These are phyloP conservation scores for Bullera alba DNA, from an alignment of 768 basidiomycete species.

Conservation along the genomic window DNA sequence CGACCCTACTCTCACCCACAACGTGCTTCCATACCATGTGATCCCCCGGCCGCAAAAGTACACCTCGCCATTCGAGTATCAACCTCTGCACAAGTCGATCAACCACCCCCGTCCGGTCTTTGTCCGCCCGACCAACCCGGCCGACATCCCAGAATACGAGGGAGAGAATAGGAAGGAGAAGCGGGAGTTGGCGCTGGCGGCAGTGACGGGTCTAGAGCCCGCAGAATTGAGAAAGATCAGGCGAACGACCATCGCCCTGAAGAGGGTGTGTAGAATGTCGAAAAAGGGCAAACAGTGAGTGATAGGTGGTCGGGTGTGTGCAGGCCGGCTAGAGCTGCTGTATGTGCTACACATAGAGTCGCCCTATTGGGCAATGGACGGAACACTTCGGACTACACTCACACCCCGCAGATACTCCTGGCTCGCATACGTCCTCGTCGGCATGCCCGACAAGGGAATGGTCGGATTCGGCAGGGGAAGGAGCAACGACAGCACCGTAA, in stretches of 20 bases:
- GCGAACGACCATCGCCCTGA: slow-evolving; percentile 45
- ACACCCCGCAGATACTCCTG: neutral
- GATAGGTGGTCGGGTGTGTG: slow-evolving; percentile 3
- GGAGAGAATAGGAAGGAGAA: slow-evolving; percentile 13
- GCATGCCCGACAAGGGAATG: neutral
- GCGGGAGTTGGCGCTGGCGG: slow-evolving; percentile 16
- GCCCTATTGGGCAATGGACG: too few relatives aligned
- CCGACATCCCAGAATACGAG: slow-evolving; percentile 12
- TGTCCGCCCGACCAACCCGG: slow-evolving; percentile 7
- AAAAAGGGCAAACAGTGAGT: slow-evolving; percentile 76
- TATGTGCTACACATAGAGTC: too few relatives aligned
- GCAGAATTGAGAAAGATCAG: slow-evolving; percentile 45
- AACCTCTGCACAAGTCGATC: too few relatives aligned
- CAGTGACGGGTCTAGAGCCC: slow-evolving; percentile 38
- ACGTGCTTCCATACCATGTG: too few relatives aligned
- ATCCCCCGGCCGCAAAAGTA: too few relatives aligned
- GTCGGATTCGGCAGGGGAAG: neutral
- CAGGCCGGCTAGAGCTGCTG: too few relatives aligned
- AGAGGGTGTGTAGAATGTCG: slow-evolving; percentile 75
- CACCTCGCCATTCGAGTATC: too few relatives aligned
- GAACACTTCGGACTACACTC: too few relatives aligned
- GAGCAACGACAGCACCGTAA: neutral
- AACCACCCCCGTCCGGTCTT: slow-evolving; percentile 1
- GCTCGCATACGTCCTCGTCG: neutral
- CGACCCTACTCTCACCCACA: too few relatives aligned